These are phyloP conservation scores for Pulveroboletus sp. DNA, from an alignment of 768 basidiomycete species.

Conservation along the genomic window DNA sequence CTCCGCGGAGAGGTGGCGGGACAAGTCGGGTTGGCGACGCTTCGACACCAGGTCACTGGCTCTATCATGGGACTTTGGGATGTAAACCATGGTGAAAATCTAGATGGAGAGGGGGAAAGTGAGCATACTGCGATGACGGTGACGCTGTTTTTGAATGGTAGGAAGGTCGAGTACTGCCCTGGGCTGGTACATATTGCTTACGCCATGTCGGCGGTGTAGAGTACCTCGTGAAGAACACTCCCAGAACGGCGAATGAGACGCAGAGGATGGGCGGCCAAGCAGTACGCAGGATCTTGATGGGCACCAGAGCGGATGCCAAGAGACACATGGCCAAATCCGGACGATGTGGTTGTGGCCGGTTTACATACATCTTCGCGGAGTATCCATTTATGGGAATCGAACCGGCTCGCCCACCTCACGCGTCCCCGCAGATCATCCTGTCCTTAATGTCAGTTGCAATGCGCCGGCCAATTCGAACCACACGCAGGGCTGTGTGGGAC, in stretches of 20 bases:
- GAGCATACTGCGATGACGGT: background rate
- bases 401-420: conserved; percentile 10
- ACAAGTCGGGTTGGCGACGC: conserved; percentile 26
- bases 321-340: background rate
- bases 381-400: conserved; percentile 7
- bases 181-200: no score
- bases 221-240: background rate
- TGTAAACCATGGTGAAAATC: conserved; percentile 23
- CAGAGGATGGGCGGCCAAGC: background rate
- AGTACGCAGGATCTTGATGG: background rate
- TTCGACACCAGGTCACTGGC: conserved; percentile 15
- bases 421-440: background rate
- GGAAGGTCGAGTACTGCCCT: background rate
- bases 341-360: no score
- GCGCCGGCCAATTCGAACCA: background rate
- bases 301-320: conserved; percentile 1
- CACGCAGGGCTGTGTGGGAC: no score
- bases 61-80: conserved; percentile 14
- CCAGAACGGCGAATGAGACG: background rate
- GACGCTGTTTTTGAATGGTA: conserved; percentile 12
- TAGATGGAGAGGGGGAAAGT: background rate
- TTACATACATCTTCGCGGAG: background rate
- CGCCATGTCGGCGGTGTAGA: no score
- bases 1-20: conserved; percentile 33
- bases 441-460: background rate